Percentiles rank a stretch among this genome's conserved stretches.
phyloP scores from a whole-genome alignment of 2,329 filamentous ascomycete species.

The Aspergillus unguis region DNA sequence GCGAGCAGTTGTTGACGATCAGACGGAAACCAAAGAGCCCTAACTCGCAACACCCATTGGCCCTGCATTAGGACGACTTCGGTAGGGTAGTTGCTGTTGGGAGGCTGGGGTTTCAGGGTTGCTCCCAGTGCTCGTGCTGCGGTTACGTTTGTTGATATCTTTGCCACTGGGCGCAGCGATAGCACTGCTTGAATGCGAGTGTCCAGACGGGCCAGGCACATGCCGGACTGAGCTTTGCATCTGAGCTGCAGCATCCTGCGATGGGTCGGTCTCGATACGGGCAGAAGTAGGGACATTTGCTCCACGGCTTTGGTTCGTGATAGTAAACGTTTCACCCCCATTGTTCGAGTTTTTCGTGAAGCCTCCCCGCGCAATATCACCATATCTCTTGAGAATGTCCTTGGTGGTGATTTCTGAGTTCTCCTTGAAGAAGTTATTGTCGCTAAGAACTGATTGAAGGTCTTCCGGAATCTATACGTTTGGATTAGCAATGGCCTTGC shows the following conservation, averaged over 20 bases:
- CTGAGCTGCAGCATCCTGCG: constrained; percentile 66
- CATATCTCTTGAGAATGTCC: constrained; percentile 91
- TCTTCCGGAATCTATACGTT: constrained; percentile 79
- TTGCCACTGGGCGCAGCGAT: constrained; percentile 21
- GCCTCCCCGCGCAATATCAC: constrained; percentile 69
- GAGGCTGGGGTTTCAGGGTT: constrained; percentile 31
- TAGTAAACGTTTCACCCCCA: constrained; percentile 53
- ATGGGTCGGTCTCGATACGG: constrained; percentile 80
- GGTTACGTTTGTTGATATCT: constrained; percentile 34
- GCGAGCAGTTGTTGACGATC: constrained; percentile 4
- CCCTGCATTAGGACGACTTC: constrained; percentile 35
- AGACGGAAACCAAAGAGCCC: background rate
- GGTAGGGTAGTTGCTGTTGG: constrained; percentile 33
- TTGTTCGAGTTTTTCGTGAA: constrained; percentile 53
- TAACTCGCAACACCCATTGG: constrained; percentile 41
- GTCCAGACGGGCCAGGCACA: constrained; percentile 51
- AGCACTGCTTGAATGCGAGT: constrained; percentile 29
- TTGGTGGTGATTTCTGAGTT: constrained; percentile 90
- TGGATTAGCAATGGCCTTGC: background rate
- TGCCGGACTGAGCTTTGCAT: constrained; percentile 81
- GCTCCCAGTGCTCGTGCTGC: constrained; percentile 35
- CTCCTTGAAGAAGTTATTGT: constrained; percentile 76
- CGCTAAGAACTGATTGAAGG: constrained; percentile 78
- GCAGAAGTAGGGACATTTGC: constrained; percentile 52
- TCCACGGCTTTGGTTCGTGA: constrained; percentile 38